These are phyloP conservation scores for Anthracocystis setariae DNA, from an alignment of 1,284 basidiomycete genomes.

Conservation along the genomic window DNA sequence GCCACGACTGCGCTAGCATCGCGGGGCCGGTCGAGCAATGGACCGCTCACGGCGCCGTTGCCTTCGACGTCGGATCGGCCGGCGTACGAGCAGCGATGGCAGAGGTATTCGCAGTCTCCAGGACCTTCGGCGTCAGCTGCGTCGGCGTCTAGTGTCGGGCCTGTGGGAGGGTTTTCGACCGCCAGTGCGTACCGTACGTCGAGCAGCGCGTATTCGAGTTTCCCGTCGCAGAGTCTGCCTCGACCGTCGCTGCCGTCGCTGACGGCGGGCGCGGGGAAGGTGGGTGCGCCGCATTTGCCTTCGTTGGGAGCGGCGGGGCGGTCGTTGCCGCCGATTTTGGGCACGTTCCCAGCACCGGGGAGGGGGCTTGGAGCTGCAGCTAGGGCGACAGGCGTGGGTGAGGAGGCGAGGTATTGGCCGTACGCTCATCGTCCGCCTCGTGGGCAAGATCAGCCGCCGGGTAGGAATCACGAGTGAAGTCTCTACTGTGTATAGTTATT, in stretches of 20 bases:
- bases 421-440: slow-evolving; percentile 35
- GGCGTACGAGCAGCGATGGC: slow-evolving; percentile 40
- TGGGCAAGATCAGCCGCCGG: slow-evolving; percentile 16
- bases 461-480: slow-evolving; percentile 15
- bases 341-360: slow-evolving; percentile 33
- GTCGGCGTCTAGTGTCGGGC: slow-evolving; percentile 3
- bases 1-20: slow-evolving; percentile 19
- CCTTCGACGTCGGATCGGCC: slow-evolving; percentile 25
- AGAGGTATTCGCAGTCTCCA: slow-evolving; percentile 37
- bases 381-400: slow-evolving; percentile 12
- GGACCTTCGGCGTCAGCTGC: slow-evolving; percentile 17
- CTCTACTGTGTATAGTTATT: not conserved
- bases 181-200: slow-evolving; percentile 42
- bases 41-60: slow-evolving; percentile 31
- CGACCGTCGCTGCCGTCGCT: slow-evolving; percentile 39
- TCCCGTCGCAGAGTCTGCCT: slow-evolving; percentile 44
- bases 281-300: slow-evolving; percentile 36
- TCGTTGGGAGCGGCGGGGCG: slow-evolving; percentile 31
- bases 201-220: slow-evolving; percentile 39
- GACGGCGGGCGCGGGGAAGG: slow-evolving; percentile 19
- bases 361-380: slow-evolving; percentile 12
- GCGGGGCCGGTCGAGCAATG: slow-evolving; percentile 15
- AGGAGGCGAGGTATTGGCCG: slow-evolving; percentile 34
- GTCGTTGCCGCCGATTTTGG: slow-evolving; percentile 45
- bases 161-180: slow-evolving; percentile 22